Conservation (phyloP, 192 early-diverging fungal species). For the Coemansia sp. region DNA sequence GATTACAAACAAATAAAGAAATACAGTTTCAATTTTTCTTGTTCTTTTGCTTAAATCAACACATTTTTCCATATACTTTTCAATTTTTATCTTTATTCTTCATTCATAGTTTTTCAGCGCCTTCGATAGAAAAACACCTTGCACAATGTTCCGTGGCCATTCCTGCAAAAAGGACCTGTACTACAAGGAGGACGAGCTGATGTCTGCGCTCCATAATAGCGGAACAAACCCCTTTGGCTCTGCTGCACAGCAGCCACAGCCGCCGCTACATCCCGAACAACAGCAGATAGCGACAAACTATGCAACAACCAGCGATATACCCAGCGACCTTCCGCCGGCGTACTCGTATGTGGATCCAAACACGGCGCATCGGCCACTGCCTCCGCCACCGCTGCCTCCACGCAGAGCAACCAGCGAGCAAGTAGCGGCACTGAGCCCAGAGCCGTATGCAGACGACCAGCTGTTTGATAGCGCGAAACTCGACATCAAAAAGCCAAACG, state of each 20-base stretch:
- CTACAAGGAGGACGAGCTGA: neutral
- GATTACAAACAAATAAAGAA: too few relatives aligned
- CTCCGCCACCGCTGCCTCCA: neutral
- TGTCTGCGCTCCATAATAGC: neutral
- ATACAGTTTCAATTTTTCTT: too few relatives aligned
- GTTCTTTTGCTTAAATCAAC: too few relatives aligned
- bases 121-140: neutral
- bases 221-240: neutral
- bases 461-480: constrained; percentile 11
- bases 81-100: too few relatives aligned
- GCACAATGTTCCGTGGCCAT: too few relatives aligned
- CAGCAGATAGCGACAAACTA: neutral
- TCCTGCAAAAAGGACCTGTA: too few relatives aligned
- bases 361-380: constrained; percentile 10
- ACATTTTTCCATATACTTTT: too few relatives aligned
- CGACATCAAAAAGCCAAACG: constrained; percentile 18
- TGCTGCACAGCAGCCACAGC: neutral
- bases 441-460: neutral
- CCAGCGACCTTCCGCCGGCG: constrained; percentile 24
- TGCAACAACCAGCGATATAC: neutral
- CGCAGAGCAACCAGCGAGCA: neutral
- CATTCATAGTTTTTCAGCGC: neutral
- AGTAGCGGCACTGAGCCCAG: neutral
- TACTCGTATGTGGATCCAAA: constrained; percentile 38
- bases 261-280: neutral